Evolutionary conservation across 768 basidiomycete species (phyloP).

Genomic region (Tremella yokohamensis): DNA sequence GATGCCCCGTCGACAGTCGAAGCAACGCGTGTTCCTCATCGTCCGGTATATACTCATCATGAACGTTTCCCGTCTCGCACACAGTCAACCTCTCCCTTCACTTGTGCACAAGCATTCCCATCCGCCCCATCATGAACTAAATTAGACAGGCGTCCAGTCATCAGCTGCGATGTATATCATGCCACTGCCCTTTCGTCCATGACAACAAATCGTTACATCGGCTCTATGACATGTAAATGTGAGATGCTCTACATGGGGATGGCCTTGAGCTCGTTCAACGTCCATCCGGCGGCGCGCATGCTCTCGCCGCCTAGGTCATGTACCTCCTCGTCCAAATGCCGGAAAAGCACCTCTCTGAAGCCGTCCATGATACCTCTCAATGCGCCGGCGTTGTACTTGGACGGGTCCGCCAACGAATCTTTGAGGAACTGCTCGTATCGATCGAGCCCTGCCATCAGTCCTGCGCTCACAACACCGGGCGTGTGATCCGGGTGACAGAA

Average conservation of each 20-base stretch:
- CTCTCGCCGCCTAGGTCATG: conserved; percentile 45
- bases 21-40: too few relatives aligned
- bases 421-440: conserved; percentile 38
- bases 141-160: too few relatives aligned
- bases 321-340: conserved; percentile 50
- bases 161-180: too few relatives aligned
- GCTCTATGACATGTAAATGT: too few relatives aligned
- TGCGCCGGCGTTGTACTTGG: conserved; percentile 38
- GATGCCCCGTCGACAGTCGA: too few relatives aligned
- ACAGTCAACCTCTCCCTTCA: too few relatives aligned
- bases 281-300: conserved; percentile 48
- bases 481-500: not conserved
- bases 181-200: too few relatives aligned
- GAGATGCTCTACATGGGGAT: conserved; percentile 33
- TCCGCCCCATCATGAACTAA: too few relatives aligned
- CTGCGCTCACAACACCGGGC: not conserved
- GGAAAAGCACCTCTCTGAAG: conserved; percentile 48
- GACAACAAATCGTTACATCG: too few relatives aligned
- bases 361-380: conserved; percentile 40
- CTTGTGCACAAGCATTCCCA: too few relatives aligned
- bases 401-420: conserved; percentile 28
- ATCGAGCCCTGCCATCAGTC: conserved; percentile 34
- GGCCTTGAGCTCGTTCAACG: conserved; percentile 39
- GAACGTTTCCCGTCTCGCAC: too few relatives aligned
- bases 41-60: too few relatives aligned